Base-by-base conservation (phyloP, 768 basidiomycete species). In the Arthromyces matolae region DNA sequence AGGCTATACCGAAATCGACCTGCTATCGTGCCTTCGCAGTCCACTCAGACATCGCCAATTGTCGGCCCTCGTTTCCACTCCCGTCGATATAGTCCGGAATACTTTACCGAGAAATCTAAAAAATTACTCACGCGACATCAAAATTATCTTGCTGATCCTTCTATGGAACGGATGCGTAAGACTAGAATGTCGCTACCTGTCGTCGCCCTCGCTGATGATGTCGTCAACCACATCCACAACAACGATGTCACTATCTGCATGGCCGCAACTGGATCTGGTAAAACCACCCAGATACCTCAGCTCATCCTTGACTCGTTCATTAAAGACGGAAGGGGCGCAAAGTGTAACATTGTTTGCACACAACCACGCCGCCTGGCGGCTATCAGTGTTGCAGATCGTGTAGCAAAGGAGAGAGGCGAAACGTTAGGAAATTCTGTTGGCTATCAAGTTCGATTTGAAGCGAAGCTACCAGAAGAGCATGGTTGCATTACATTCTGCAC, bases 201-300 rank as follows among this genome's bases (percentile, higher is more conserved):
- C 9, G 82, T 80, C 52, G 74, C 83, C 14, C 78, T 83, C 51
- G 76, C 85, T 2, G 70, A 75, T 4, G 77, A 86, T 8, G 74
- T 96, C 33, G 61, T 95, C 42, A 61, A 74, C 2, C 83, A 86
- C 51, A 82, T 97, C 55, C 68, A 71, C 16, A 67, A 78, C 24
- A 82, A 95, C 64, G 88, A 93, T 12, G 91, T 96, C 49, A 89
- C 89, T 0, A 83, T 95, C 56, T 83, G 86, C 55, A 87, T 92
- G 84, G 91, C 91, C 38, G 81, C 87, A 6, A 93, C 93, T 2
- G 91, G 92, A 28, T 93, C 90, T 1, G 92, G 93, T 1, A 96
- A 96, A 71, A 95, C 92, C 6, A 96, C 93, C 0, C 94, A 97
- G 64, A 80, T 96, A 20, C 94, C 94, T 5, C 94, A 96, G 64